These are phyloP conservation scores for Apophysomyces ossiformis DNA, from an alignment of 371 early-diverging fungal species.

Conservation along the genomic window DNA sequence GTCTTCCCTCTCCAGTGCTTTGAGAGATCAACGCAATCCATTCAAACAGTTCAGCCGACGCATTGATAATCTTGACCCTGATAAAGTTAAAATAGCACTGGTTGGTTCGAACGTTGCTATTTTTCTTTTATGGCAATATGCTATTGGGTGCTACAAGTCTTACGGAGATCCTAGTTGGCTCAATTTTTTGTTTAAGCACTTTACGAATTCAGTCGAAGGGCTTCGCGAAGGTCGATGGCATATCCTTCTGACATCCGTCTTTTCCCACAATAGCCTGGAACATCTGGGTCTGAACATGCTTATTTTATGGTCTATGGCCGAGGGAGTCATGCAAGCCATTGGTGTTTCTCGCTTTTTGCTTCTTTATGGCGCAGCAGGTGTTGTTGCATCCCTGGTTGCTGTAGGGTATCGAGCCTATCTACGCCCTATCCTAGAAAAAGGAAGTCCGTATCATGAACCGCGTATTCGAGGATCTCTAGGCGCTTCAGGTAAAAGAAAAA, in stretches of 20 bases:
- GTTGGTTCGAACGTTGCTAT: conserved; percentile 55
- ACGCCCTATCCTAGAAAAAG: conserved; percentile 34
- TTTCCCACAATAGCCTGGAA: conserved; percentile 53
- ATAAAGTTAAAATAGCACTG: conserved; percentile 46
- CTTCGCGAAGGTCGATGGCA: conserved; percentile 44
- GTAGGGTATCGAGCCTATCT: conserved; percentile 40
- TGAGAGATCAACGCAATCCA: conserved; percentile 30
- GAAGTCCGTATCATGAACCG: neutral
- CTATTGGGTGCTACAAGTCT: conserved; percentile 42
- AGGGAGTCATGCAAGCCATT: conserved; percentile 45
- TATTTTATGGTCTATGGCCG: conserved; percentile 52
- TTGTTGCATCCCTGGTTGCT: conserved; percentile 31
- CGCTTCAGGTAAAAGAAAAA: conserved; percentile 43
- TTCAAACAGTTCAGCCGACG: conserved; percentile 27
- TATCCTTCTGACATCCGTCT: conserved; percentile 54
- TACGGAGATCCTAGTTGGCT: conserved; percentile 53
- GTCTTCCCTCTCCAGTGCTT: conserved; percentile 26
- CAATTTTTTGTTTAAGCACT: conserved; percentile 51
- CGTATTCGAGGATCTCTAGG: conserved; percentile 37
- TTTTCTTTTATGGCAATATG: conserved; percentile 59
- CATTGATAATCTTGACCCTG: conserved; percentile 38
- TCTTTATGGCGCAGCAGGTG: conserved; percentile 45
- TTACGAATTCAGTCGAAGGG: conserved; percentile 43
- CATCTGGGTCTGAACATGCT: conserved; percentile 61
- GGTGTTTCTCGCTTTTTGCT: conserved; percentile 48